Evolutionary conservation across 2,329 filamentous ascomycete genomes (phyloP).

Genomic region (Cercospora sojina): DNA sequence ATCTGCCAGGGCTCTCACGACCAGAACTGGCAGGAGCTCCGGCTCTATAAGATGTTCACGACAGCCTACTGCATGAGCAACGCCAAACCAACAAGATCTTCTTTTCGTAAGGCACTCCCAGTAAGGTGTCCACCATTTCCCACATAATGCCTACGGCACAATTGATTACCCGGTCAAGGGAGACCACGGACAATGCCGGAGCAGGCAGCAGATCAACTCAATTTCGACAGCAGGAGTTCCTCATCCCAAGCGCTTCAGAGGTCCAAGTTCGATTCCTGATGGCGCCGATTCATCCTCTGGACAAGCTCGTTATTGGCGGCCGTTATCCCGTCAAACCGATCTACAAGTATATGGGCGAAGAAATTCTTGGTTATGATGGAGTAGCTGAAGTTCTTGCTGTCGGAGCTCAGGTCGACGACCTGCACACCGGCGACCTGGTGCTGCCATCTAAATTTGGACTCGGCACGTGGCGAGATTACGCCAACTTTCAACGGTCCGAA

Average conservation of each 20-base stretch:
- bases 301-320: not conserved
- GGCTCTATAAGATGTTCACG: not conserved
- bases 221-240: not conserved
- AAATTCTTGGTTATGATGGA: not conserved
- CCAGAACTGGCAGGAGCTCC: not conserved
- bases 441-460: not conserved
- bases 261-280: not conserved
- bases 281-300: slow-evolving; percentile 1
- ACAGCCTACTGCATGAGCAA: not conserved
- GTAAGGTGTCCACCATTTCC: not conserved
- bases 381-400: not conserved
- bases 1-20: not conserved
- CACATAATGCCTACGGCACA: not conserved
- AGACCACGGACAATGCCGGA: not conserved
- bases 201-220: not conserved
- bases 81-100: not conserved
- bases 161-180: not conserved
- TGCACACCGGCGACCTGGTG: not conserved
- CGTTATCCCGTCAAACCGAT: not conserved
- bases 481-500: not conserved
- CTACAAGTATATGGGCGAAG: not conserved
- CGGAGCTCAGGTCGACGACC: not conserved
- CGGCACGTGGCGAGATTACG: not conserved
- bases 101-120: not conserved
- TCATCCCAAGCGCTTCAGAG: not conserved